phyloP scores from a whole-genome alignment of 352 stramenopile species.

The Pythium plurisporium region DNA sequence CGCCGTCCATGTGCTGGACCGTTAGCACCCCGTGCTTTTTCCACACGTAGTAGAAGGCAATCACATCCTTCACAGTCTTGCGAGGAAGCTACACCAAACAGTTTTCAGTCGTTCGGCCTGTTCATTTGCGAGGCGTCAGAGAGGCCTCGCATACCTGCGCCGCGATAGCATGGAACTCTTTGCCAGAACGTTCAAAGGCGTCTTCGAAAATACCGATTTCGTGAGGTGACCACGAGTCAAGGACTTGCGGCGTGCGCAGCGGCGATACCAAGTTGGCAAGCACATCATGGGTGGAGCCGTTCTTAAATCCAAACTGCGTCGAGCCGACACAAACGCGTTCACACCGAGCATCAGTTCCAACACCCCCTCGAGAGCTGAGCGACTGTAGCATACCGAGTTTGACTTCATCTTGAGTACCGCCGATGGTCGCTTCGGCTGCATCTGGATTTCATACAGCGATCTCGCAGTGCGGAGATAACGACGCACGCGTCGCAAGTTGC shows the following conservation, averaged over 20 bases:
- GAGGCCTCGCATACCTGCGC: constrained; percentile 35
- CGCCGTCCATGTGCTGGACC: constrained; percentile 3
- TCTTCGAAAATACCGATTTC: constrained; percentile 81
- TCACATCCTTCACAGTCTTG: constrained; percentile 61
- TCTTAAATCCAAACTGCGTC: constrained; percentile 71
- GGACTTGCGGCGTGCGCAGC: constrained; percentile 55
- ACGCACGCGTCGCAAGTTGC: constrained; percentile 48
- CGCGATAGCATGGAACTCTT: constrained; percentile 74
- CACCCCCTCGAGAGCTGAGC: no score
- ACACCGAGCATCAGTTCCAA: no score
- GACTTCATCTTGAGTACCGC: constrained; percentile 73
- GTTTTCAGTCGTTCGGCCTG: neutral
- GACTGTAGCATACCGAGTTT: constrained; percentile 33
- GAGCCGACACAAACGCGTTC: no score
- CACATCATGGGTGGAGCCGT: constrained; percentile 60
- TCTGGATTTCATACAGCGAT: constrained; percentile 70
- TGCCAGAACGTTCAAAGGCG: constrained; percentile 64
- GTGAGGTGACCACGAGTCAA: constrained; percentile 71
- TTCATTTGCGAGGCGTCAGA: no score
- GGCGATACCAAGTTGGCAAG: constrained; percentile 61
- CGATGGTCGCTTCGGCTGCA: constrained; percentile 62
- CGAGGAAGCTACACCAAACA: constrained; percentile 36
- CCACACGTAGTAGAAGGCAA: constrained; percentile 86
- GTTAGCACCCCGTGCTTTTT: constrained; percentile 57
- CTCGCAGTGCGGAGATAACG: constrained; percentile 58